phyloP scores from a whole-genome alignment of 2,329 filamentous ascomycete genomes.

The Colletotrichum salicis region DNA sequence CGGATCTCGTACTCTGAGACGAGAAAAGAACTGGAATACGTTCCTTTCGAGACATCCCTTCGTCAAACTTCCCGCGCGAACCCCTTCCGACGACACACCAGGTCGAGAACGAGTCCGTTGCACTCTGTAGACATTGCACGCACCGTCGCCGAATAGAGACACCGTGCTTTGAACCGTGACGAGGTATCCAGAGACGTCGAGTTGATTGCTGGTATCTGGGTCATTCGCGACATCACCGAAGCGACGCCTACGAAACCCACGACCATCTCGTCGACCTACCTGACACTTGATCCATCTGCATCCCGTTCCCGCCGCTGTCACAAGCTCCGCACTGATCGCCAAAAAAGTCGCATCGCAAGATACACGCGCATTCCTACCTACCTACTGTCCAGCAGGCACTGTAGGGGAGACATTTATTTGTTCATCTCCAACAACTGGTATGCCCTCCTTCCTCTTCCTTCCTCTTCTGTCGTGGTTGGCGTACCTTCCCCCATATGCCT shows the following conservation, averaged over 20 bases:
- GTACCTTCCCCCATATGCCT: not conserved
- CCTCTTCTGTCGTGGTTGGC: slow-evolving; percentile 6
- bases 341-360: slow-evolving; percentile 11
- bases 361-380: slow-evolving; percentile 1
- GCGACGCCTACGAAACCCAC: slow-evolving; percentile 33
- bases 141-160: slow-evolving; percentile 36
- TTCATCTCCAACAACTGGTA: slow-evolving; percentile 89
- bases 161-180: slow-evolving; percentile 35
- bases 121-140: slow-evolving; percentile 36
- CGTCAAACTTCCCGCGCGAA: slow-evolving; percentile 34
- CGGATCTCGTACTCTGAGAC: slow-evolving; percentile 24
- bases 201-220: slow-evolving; percentile 34
- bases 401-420: slow-evolving; percentile 97
- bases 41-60: slow-evolving; percentile 42
- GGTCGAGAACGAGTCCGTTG: slow-evolving; percentile 37
- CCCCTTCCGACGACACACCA: slow-evolving; percentile 32
- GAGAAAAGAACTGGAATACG: slow-evolving; percentile 56
- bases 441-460: slow-evolving; percentile 41
- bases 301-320: slow-evolving; percentile 1
- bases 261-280: slow-evolving; percentile 28
- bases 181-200: slow-evolving; percentile 35
- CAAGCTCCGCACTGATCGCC: slow-evolving; percentile 10
- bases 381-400: slow-evolving; percentile 47
- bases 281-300: slow-evolving; percentile 21
- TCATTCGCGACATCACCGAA: slow-evolving; percentile 25